Base-by-base conservation (phyloP, 2,329 filamentous ascomycete genomes). In the Macrophomina tecta region DNA sequence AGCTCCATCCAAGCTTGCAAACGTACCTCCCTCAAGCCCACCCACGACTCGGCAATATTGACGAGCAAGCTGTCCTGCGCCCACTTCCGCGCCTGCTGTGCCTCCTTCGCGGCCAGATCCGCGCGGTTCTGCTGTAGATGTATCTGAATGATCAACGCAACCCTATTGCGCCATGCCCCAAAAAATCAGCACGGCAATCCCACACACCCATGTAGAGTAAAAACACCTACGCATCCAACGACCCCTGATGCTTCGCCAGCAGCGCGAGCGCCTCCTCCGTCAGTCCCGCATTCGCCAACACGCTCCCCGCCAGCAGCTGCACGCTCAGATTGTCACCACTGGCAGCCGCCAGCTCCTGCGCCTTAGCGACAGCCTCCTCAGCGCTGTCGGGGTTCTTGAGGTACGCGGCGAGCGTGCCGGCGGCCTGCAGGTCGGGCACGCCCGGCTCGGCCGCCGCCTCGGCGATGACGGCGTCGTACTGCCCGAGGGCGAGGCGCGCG, bases 11-110 rank as follows among this genome's bases (percentile, higher is more conserved):
- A 3, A 8, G 11, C 36, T 28, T 2, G 16, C 18, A 49, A 3
- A 82, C 86, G 69, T 86, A 95, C 93, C 80, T 94, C 84, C 78
- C 95, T 86, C 79, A 98, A 80, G 34, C 93, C 94, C 70, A 97
- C 91, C 95, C 94, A 99, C 7, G 92, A 92, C 82, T 99, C 95
- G 7, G 94, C 94, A 71, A 99, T 82, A 80, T 99, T 98, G 70
- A 98, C 92, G 60, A 98, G 84, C 46, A 98, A 82, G 72, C 91
- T 97, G 77, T 98, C 95, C 80, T 99, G 94, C 7, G 94, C 95
- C 92, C 94, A 98, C 80, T 92, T 88, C 77, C 94, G 89, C 42
- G 95, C 95, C 42, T 91, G 88, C 62, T 89, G 84, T n/a, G 64
- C 93, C 81, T 97, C 94, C 80, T 97, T 97, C 12, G 93, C 74